phyloP scores from a whole-genome alignment of 495 filamentous ascomycete genomes.

The Pseudevernia furfuracea region DNA sequence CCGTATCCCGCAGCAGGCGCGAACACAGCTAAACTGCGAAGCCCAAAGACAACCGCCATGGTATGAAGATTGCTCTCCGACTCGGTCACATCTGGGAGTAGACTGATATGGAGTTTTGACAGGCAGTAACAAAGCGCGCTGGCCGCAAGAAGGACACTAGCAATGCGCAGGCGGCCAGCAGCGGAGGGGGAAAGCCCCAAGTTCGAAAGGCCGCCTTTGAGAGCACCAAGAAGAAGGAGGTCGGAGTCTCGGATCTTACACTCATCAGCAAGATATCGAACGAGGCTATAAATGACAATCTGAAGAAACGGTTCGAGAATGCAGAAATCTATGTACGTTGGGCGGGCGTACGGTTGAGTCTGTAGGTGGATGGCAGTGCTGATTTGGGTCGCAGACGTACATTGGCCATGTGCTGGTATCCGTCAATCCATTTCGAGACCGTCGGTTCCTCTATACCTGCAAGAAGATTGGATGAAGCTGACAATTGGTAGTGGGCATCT shows the following conservation, averaged over 20 bases:
- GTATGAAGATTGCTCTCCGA: not conserved
- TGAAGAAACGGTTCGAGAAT: slow-evolving; percentile 95
- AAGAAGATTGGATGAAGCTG: slow-evolving; percentile 10
- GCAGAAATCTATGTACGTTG: slow-evolving; percentile 83
- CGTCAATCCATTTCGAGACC: slow-evolving; percentile 95
- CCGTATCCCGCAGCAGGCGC: not conserved
- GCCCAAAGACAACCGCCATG: not conserved
- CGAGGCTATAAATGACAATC: slow-evolving; percentile 97
- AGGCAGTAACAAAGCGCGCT: slow-evolving; percentile 34
- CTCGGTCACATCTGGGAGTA: not conserved
- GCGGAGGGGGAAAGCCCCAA: slow-evolving; percentile 53
- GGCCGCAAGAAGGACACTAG: slow-evolving; percentile 60
- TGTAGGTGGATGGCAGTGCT: slow-evolving; percentile 26
- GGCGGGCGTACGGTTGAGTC: not conserved
- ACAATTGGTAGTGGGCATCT: slow-evolving; percentile 71
- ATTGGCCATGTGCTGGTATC: slow-evolving; percentile 99
- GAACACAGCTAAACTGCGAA: not conserved
- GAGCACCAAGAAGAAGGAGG: slow-evolving; percentile 95
- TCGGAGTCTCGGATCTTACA: slow-evolving; percentile 95
- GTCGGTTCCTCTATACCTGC: slow-evolving; percentile 38
- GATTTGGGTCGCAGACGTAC: slow-evolving; percentile 61
- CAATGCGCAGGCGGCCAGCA: slow-evolving; percentile 41
- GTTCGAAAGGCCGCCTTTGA: slow-evolving; percentile 95
- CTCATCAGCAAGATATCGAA: slow-evolving; percentile 97
- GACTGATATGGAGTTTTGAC: not conserved